Base-by-base conservation (phyloP, 2,329 filamentous ascomycete genomes). In the Coniella lustricola region DNA sequence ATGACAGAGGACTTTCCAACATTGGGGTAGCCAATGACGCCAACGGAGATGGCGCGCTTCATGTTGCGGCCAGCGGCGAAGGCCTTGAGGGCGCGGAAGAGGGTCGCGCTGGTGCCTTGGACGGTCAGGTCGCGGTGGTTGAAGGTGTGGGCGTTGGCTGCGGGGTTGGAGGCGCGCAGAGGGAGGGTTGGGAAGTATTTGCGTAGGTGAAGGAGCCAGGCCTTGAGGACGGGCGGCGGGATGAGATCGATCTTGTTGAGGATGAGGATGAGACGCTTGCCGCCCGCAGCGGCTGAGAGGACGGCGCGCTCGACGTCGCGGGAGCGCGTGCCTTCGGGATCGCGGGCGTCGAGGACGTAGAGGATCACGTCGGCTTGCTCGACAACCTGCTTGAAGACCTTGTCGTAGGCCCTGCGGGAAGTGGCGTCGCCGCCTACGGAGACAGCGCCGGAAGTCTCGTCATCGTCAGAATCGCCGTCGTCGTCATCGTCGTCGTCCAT, bases 1-100 rank as follows among this genome's bases (percentile, higher is more conserved):
- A 96, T 95, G 60, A 96, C 89, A 44, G 90, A 95, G 22, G 89
- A 95, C 73, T 96, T 96, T 64, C 90, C 90, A 51, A 95, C 90
- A 64, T 96, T 96, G 59, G 90, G 90, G 66, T 95, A 96, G 22
- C 90, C 90, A 58, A 96, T 94, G 54, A 96, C 87, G 56, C 90
- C 90, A 52, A 96, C 90, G 17, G 87, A 90, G 59, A 95, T 82
- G 46, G 90, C 85, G 48, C 90, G 85, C 75, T 95, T 95, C 57
- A 96, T 73, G 64, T 94, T 84, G 59, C 87, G 86, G 52, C 79
- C 79, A 50, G 87, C 84, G 9, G 90, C 87, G 62, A 87, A 96
- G 37, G 87, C 84, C 74, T 96, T 96, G 53, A 96, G 79, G 1
- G 90, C 87, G 59, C 84, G 87, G 74, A 96, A 90, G 9, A 96